These are phyloP conservation scores for Rhodosporidiobolus odoratus DNA, from an alignment of 768 basidiomycete genomes.

Conservation along the genomic window DNA sequence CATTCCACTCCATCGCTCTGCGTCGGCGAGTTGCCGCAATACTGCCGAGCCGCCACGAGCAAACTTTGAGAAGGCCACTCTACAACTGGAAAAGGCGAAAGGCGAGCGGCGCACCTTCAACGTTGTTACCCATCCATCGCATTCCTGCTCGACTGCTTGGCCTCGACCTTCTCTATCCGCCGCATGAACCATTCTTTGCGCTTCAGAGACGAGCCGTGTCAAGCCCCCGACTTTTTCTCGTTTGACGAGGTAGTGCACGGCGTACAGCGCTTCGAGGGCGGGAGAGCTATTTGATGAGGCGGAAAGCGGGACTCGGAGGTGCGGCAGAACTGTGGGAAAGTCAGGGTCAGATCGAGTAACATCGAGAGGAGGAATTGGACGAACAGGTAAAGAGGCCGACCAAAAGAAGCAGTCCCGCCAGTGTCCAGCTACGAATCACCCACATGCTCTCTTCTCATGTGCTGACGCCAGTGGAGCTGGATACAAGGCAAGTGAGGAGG, in stretches of 20 bases:
- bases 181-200: not conserved
- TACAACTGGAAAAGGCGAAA: not conserved
- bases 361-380: not conserved
- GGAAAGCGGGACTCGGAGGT: too few relatives aligned
- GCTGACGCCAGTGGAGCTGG: too few relatives aligned
- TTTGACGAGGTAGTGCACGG: not conserved
- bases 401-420: not conserved
- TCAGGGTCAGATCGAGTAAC: not conserved
- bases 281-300: not conserved
- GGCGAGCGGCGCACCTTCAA: not conserved
- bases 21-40: not conserved
- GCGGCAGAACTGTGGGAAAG: not conserved
- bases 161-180: not conserved
- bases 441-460: not conserved
- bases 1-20: not conserved
- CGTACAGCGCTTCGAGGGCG: not conserved
- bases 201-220: not conserved
- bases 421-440: not conserved
- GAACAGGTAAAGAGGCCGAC: not conserved
- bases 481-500: too few relatives aligned
- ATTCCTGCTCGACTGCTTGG: not conserved
- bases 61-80: not conserved
- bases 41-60: too few relatives aligned
- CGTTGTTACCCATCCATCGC: not conserved
- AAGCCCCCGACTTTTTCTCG: not conserved